Conservation (phyloP, 2,329 filamentous ascomycete species). For the Ophiostoma quercus region DNA sequence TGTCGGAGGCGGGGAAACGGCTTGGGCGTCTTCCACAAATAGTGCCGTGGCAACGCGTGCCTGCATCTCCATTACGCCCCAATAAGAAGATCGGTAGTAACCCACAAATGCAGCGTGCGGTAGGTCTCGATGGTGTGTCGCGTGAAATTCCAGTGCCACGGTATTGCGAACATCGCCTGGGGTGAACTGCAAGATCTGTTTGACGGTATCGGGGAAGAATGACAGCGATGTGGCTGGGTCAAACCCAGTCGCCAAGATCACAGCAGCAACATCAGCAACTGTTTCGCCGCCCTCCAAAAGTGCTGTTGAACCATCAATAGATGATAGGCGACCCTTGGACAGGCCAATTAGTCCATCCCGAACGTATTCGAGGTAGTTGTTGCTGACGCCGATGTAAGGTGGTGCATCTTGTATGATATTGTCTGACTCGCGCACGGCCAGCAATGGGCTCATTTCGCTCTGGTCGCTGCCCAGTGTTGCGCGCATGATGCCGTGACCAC, state of each 20-base stretch:
- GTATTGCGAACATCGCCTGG: conserved; percentile 52
- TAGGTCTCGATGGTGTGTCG: conserved; percentile 55
- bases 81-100: conserved; percentile 79
- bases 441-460: conserved; percentile 42
- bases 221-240: conserved; percentile 58
- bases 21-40: conserved; percentile 38
- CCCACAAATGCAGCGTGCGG: conserved; percentile 71
- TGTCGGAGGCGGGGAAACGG: conserved; percentile 35
- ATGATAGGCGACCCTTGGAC: conserved; percentile 44
- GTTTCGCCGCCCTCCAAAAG: conserved; percentile 27
- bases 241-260: conserved; percentile 74
- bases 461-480: conserved; percentile 50
- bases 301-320: conserved; percentile 35
- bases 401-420: conserved; percentile 46
- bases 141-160: conserved; percentile 62
- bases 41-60: conserved; percentile 59
- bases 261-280: conserved; percentile 56
- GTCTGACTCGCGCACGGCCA: conserved; percentile 36
- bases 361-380: conserved; percentile 69
- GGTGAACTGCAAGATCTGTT: conserved; percentile 54
- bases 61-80: conserved; percentile 86
- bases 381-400: conserved; percentile 63
- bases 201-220: conserved; percentile 56
- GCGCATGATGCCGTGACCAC: conserved; percentile 49
- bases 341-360: conserved; percentile 56